Base-by-base conservation (phyloP, 345 rosid genomes). In the Eucalyptus viminalis region DNA sequence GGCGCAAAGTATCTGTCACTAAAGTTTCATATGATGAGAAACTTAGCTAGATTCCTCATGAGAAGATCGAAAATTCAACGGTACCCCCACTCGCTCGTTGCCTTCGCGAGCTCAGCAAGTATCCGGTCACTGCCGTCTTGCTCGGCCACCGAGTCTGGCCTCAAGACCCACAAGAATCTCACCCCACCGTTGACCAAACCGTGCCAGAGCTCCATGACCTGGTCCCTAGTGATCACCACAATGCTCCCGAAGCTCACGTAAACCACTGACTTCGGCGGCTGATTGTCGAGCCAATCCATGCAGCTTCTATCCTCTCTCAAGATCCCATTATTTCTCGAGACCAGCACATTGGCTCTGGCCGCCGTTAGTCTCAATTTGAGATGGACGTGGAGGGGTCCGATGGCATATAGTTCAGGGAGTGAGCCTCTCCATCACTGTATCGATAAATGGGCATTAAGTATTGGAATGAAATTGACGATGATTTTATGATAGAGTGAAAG, bases 201-300 rank as follows among this genome's bases (percentile, higher is more conserved):
- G 67, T 89, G 40, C 91, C 89, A 91, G 21, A 87, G 65, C 58
- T 92, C 92, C n/a, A 90, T 15, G 6, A 91, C 6, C 85, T 91
- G 92, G 6, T 87, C 91, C 14, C 58, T 34, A 3, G 88, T 16
- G 15, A 88, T 44, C 16, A 21, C 86, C 7, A 87, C 60, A 65
- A 89, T 16, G 34, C 91, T 90, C 15, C 91, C 91, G 21, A 92
- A 92, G 76, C 91, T 90, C 49, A 92, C 47, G 31, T 80, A 89
- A 13, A 92, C 44, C 11, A 90, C 91, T 1, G 87, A 90, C 87
- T 65, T 87, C 7, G 56, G 53, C 12, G 90, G 90, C 27, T 89
- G 91, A 14, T 76, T 49, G 51, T 92, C 89, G 40, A 92, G 92
- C 92, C 91, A 92, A 11, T 49, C 50, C 86, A 90, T 80, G 87